These are phyloP conservation scores for Porodaedalea pini DNA, from an alignment of 1,284 basidiomycete genomes.

Conservation along the genomic window DNA sequence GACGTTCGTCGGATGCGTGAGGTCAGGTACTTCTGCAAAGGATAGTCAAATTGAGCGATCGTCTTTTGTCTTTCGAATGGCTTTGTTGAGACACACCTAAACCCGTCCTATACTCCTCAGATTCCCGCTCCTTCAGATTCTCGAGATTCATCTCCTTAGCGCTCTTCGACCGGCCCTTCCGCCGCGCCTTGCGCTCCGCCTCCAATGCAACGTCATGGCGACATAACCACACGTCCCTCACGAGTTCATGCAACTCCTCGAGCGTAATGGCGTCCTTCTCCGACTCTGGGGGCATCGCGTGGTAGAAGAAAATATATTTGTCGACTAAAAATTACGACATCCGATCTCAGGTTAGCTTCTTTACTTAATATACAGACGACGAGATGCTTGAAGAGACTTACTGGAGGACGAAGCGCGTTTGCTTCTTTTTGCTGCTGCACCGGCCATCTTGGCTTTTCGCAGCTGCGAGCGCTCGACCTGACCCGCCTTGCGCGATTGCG, in stretches of 20 bases:
- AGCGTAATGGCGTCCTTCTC: slow-evolving; percentile 57
- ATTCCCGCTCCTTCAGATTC: slow-evolving; percentile 65
- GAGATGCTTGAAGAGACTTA: slow-evolving; percentile 28
- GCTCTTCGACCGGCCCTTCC: slow-evolving; percentile 78
- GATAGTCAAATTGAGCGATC: background rate
- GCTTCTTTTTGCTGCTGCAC: slow-evolving; percentile 49
- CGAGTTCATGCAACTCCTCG: slow-evolving; percentile 63
- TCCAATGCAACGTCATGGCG: slow-evolving; percentile 70
- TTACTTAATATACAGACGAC: background rate
- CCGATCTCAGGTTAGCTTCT: background rate
- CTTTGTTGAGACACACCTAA: slow-evolving; percentile 57
- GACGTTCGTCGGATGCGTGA: slow-evolving; percentile 72
- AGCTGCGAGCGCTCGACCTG: slow-evolving; percentile 73
- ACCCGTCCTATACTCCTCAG: slow-evolving; percentile 76
- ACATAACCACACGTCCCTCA: slow-evolving; percentile 70
- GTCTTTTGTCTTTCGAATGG: no score
- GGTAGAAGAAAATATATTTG: slow-evolving; percentile 77
- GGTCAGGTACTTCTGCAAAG: slow-evolving; percentile 73
- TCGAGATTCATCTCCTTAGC: slow-evolving; percentile 69
- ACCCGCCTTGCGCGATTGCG: slow-evolving; percentile 76
- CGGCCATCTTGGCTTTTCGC: slow-evolving; percentile 67
- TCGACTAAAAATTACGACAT: slow-evolving; percentile 45
- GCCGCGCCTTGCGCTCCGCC: slow-evolving; percentile 56
- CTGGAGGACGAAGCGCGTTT: slow-evolving; percentile 57
- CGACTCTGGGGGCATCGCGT: slow-evolving; percentile 62